phyloP scores from a whole-genome alignment of 768 basidiomycete genomes.

The Kwoniella shandongensis region DNA sequence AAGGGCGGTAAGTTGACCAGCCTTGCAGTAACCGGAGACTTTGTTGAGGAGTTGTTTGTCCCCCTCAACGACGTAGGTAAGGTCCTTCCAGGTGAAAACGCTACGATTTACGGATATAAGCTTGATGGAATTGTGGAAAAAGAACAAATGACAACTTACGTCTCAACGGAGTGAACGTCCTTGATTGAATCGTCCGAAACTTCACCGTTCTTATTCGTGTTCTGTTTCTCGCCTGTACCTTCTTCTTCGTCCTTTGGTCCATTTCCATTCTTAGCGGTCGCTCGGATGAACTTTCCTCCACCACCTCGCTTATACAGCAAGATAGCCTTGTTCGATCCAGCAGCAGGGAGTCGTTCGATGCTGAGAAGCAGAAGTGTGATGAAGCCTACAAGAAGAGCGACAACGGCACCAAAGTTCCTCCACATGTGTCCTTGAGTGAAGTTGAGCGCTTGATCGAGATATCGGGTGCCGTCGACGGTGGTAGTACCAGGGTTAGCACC shows the following conservation, averaged over 20 bases:
- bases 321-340: slow-evolving; percentile 45
- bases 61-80: slow-evolving; percentile 45
- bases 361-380: slow-evolving; percentile 43
- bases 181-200: not conserved
- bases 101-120: slow-evolving; percentile 26
- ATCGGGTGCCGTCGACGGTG: slow-evolving; percentile 35
- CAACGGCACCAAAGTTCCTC: slow-evolving; percentile 52
- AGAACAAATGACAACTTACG: slow-evolving; percentile 7
- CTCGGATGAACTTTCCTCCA: slow-evolving; percentile 44
- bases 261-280: slow-evolving; percentile 46
- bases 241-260: slow-evolving; percentile 39
- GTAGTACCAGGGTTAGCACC: slow-evolving; percentile 37
- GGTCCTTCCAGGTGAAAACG: slow-evolving; percentile 53
- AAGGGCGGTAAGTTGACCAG: slow-evolving; percentile 77
- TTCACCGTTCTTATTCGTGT: slow-evolving; percentile 23
- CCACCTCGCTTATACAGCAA: slow-evolving; percentile 38
- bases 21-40: slow-evolving; percentile 75
- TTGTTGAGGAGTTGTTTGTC: slow-evolving; percentile 62
- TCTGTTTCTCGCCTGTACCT: slow-evolving; percentile 23
- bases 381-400: slow-evolving; percentile 38
- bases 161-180: slow-evolving; percentile 1
- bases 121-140: too few relatives aligned
- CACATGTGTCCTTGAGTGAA: slow-evolving; percentile 48
- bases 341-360: slow-evolving; percentile 45
- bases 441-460: slow-evolving; percentile 33